Evolutionary conservation across 2,329 filamentous ascomycete species (phyloP).

Genomic region (Aspergillus uvarum): DNA sequence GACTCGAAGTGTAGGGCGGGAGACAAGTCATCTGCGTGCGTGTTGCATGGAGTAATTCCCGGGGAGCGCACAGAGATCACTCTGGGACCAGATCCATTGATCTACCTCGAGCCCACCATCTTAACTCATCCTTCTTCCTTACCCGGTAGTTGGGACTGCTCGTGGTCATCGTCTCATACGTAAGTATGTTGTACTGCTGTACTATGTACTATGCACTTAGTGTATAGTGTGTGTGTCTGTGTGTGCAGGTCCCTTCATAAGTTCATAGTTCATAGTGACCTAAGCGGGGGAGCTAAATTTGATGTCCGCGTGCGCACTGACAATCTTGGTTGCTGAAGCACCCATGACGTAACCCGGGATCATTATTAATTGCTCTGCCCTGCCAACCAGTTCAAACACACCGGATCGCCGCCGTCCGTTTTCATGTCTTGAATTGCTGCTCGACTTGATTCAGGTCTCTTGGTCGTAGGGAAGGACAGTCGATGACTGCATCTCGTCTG

Average conservation of each 20-base stretch:
- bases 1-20: background rate
- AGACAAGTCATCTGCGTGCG: background rate
- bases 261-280: background rate
- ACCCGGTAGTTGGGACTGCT: background rate
- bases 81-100: background rate
- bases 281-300: background rate
- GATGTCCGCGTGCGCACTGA: slow-evolving; percentile 7
- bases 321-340: slow-evolving; percentile 7
- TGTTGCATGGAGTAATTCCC: background rate
- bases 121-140: background rate
- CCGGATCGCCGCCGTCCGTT: slow-evolving; percentile 5
- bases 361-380: background rate
- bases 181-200: too few species aligned
- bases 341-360: background rate
- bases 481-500: background rate
- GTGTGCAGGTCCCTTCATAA: too few species aligned
- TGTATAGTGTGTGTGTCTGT: too few species aligned
- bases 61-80: background rate
- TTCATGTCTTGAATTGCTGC: background rate
- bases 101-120: background rate
- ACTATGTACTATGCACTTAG: too few species aligned
- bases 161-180: too few species aligned
- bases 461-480: too few species aligned
- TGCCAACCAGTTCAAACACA: background rate
- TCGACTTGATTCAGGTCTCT: background rate